Evolutionary conservation across 805 yeast genomes (phyloP), one percentile per base, ranked within the genome.

Genomic region (Cephaloascus fragrans): DNA sequence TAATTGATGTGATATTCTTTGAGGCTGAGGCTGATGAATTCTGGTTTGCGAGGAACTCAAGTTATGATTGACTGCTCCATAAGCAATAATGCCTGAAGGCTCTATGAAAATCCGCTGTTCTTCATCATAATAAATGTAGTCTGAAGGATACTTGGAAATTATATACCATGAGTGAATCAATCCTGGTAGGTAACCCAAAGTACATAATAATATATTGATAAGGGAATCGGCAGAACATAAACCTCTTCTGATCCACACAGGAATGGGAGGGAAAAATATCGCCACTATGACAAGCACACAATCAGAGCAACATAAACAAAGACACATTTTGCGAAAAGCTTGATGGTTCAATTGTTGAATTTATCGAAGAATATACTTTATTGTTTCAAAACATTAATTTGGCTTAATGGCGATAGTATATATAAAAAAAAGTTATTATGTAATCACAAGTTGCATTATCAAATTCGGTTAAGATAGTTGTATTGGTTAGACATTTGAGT

Each of bases 251-350:
- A 80, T 65, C 55, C 77, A 58, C 9, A 83, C 88, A 0, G 89
- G 84, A 10, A 83, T 62, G 0, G 93, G 93, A 2, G 94, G 93
- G 51, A 80, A 67, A 37, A 83, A 64, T 37, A 81, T 67, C 3
- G 86, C 80, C 5, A 78, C 52, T 1, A 77, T 46, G 41, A 23
- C 28, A 6, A 23, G 12, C 28, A 23, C 6, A 23, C 28, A 23
- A 23, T 23, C 28, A 23, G 28, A 23, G n/a, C n/a, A n/a, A 12
- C 28, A 23, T 8, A 23, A 12, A 6, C 6, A 8, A 6, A 23
- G 12, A 23, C 28, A 23, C 28, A 23, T 23, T 8, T 23, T 8
- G 28, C 28, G n/a, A n/a, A n/a, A n/a, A n/a, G n/a, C n/a, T n/a
- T n/a, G n/a, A n/a, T n/a, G n/a, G n/a, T n/a, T n/a, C n/a, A n/a